Conservation (phyloP, 768 basidiomycete species). For the Chalciporus piperatus region DNA sequence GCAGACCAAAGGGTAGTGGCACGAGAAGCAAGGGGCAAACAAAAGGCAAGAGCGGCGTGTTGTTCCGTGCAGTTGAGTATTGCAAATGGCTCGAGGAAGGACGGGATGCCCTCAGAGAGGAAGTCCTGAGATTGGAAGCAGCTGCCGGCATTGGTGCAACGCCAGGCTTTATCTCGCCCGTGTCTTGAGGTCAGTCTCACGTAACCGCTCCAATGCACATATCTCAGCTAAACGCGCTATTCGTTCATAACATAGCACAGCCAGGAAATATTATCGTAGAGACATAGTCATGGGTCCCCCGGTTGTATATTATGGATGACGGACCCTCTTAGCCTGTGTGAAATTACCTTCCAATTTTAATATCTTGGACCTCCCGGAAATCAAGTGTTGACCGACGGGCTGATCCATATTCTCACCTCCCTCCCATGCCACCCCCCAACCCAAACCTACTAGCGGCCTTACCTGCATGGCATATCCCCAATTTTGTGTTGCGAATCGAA, state of each 20-base stretch:
- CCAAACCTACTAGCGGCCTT: constrained; percentile 9
- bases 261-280: background rate
- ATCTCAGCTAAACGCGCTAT: background rate
- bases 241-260: background rate
- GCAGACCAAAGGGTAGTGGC: constrained; percentile 78
- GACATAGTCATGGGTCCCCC: background rate
- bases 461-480: constrained; percentile 54
- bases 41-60: constrained; percentile 87
- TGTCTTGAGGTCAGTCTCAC: constrained; percentile 15
- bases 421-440: constrained; percentile 18
- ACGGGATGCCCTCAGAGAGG: constrained; percentile 62
- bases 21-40: constrained; percentile 60
- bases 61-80: constrained; percentile 86
- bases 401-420: background rate
- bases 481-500: constrained; percentile 52
- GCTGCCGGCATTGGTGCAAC: constrained; percentile 52
- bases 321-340: background rate
- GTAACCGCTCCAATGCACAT: too few species aligned
- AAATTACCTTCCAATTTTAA: background rate
- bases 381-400: background rate
- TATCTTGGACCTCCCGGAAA: too few species aligned
- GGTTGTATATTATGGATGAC: background rate
- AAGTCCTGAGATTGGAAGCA: constrained; percentile 66
- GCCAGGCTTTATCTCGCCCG: background rate
- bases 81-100: constrained; percentile 86